phyloP scores from a whole-genome alignment of 768 basidiomycete species.

The Asterophora lycoperdoides region DNA sequence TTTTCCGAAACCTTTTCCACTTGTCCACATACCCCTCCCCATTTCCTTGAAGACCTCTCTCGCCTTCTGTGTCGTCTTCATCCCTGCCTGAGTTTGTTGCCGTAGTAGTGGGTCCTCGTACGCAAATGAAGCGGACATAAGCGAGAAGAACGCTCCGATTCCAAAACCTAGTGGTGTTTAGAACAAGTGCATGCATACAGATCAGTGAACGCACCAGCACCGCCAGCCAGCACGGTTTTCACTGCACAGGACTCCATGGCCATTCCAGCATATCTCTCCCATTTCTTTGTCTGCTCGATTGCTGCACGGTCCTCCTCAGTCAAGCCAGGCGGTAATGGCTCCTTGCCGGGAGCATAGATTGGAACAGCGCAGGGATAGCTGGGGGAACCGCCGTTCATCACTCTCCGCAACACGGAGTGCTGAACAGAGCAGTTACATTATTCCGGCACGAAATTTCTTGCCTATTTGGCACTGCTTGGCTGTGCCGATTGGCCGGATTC shows the following conservation, averaged over 20 bases:
- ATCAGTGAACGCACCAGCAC: constrained; percentile 57
- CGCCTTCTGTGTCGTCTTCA: constrained; percentile 74
- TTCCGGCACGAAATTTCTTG: constrained; percentile 10
- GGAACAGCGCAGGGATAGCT: constrained; percentile 53
- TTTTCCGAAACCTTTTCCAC: constrained; percentile 90
- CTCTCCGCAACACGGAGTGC: constrained; percentile 3
- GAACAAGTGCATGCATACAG: neutral
- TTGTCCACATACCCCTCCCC: constrained; percentile 88
- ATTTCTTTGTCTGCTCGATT: constrained; percentile 68
- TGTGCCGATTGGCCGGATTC: no score
- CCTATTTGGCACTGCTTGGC: constrained; percentile 11
- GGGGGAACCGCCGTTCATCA: constrained; percentile 16
- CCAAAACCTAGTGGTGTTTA: constrained; percentile 62
- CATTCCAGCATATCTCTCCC: constrained; percentile 62
- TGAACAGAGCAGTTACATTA: neutral
- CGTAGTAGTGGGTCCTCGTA: constrained; percentile 91
- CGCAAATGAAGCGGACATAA: constrained; percentile 93
- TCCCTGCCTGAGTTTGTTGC: constrained; percentile 48
- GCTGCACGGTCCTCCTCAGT: constrained; percentile 74
- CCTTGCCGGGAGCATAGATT: constrained; percentile 79
- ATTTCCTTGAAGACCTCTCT: constrained; percentile 87
- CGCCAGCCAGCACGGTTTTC: constrained; percentile 80
- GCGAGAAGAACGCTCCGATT: constrained; percentile 90
- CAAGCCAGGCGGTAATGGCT: constrained; percentile 81
- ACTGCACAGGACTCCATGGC: constrained; percentile 85